phyloP scores from a whole-genome alignment of 495 filamentous ascomycete species.

The Penicillium antarcticum region DNA sequence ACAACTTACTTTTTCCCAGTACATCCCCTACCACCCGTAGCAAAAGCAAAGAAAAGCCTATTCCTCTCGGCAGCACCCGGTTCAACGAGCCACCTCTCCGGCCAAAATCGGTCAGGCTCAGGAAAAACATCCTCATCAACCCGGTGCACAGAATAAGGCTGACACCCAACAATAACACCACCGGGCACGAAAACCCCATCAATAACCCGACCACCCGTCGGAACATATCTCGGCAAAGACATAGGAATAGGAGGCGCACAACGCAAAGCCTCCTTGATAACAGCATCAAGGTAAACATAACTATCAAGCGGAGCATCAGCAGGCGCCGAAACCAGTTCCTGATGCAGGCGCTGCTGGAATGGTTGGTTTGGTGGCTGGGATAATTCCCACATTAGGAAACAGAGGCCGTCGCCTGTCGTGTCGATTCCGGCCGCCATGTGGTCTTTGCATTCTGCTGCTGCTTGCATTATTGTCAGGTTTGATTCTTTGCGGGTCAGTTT shows the following conservation, averaged over 20 bases:
- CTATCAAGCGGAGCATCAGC: conserved; percentile 40
- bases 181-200: conserved; percentile 49
- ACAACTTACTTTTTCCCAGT: conserved; percentile 44
- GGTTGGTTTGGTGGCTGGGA: conserved; percentile 47
- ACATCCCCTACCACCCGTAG: conserved; percentile 39
- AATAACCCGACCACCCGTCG: conserved; percentile 35
- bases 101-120: conserved; percentile 52
- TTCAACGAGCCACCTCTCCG: conserved; percentile 61
- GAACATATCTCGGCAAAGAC: conserved; percentile 61
- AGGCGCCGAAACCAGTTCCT: conserved; percentile 37
- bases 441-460: conserved; percentile 47
- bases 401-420: conserved; percentile 62
- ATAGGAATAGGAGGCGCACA: conserved; percentile 64
- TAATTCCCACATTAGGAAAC: conserved; percentile 65
- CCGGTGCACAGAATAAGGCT: conserved; percentile 66
- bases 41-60: conserved; percentile 46
- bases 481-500: conserved; percentile 32
- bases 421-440: conserved; percentile 61
- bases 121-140: conserved; percentile 53
- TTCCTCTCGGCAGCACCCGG: conserved; percentile 39
- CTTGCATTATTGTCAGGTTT: conserved; percentile 19
- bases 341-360: conserved; percentile 44
- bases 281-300: conserved; percentile 57
- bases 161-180: conserved; percentile 61
- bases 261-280: conserved; percentile 58